Percentiles rank a stretch among this genome's conserved stretches.
Evolutionary conservation across 2,329 filamentous ascomycete genomes (phyloP).

Genomic region (Fusarium drepaniforme): DNA sequence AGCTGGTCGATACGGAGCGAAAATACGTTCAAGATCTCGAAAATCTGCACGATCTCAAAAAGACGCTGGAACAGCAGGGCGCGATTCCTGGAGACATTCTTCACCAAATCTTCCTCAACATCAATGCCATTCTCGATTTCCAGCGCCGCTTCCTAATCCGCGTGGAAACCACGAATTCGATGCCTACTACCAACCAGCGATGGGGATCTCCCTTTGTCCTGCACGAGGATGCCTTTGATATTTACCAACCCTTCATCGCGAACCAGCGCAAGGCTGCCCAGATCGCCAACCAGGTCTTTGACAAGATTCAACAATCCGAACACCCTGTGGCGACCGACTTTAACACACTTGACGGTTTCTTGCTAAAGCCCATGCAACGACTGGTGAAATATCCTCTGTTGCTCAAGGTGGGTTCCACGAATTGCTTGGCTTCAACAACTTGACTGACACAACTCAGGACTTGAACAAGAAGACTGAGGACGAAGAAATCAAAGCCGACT

Average conservation of each 20-base stretch:
- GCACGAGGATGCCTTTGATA: conserved; percentile 88
- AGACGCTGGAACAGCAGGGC: conserved; percentile 87
- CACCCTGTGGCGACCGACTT: conserved; percentile 87
- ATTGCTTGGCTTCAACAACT: conserved; percentile 5
- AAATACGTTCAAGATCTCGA: conserved; percentile 99
- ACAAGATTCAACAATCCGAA: conserved; percentile 83
- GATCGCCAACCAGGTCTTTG: conserved; percentile 86
- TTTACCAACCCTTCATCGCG: conserved; percentile 97
- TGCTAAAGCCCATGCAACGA: conserved; percentile 96
- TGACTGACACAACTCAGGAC: conserved; percentile 69
- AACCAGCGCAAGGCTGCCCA: conserved; percentile 93
- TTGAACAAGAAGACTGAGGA: conserved; percentile 87
- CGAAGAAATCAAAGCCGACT: conserved; percentile 76
- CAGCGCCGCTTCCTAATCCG: conserved; percentile 95
- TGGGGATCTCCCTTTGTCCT: conserved; percentile 94
- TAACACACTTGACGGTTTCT: conserved; percentile 89
- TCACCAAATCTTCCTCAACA: conserved; percentile 95
- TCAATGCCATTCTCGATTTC: conserved; percentile 95
- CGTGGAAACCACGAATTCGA: conserved; percentile 93
- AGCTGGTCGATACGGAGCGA: conserved; percentile 93
- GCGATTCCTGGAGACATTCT: conserved; percentile 90
- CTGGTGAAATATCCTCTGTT: conserved; percentile 94
- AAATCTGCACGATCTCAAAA: conserved; percentile 92
- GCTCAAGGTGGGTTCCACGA: conserved; percentile 72
- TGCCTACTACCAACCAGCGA: conserved; percentile 81